Base-by-base conservation (phyloP, 1,284 basidiomycete species). In the Melampsora americana region DNA sequence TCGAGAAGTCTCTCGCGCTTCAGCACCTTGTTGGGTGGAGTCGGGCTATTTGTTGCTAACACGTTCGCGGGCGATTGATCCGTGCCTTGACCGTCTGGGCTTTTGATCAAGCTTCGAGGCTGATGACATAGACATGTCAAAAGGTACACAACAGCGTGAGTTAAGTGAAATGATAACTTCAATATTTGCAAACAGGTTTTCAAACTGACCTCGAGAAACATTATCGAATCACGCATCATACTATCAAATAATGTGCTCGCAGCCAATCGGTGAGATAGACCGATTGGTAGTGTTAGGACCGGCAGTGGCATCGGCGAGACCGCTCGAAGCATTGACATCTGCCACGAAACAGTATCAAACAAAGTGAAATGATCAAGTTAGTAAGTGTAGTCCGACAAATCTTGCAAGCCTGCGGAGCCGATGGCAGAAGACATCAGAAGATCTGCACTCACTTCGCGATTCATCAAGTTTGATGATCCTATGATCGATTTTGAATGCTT, bases 181-280 rank as follows among this genome's bases (percentile, higher is more conserved):
- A 26, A 59, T 16, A 23, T 59, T 11, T 59, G 56, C 20, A 59
- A 3, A 4, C 23, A 18, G n/a, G 28, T 9, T 26, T 23, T 16
- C 6, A 59, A 23, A 26, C 56, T 59, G 56, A 59, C 56, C 56
- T 59, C 23, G n/a, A 26, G 56, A 59, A 26, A 26, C 56, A 59
- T 59, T 11, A 59, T 26, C 2, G 56, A 23, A 59, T 59, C n/a
- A 16, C 23, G 56, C 56, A 59, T 59, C n/a, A 59, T 23, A 11
- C 56, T 23, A 1, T 59, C 56, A 23, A 59, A 59, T 26, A 59
- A 30, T 28, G 23, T 23, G 18, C 56, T 59, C 11, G 28, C 11
- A 14, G 56, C 56, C 9, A 59, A 26, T 9, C 56, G 11, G 11
- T 59, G 56, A 23, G 56, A 59, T 28, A 59, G 14, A 20, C 50